A percentile compares a stretch with the other conserved stretches of the same genome.
Evolutionary conservation across 805 yeast species (phyloP).

Genomic region (Myxozyma melibiosi): DNA sequence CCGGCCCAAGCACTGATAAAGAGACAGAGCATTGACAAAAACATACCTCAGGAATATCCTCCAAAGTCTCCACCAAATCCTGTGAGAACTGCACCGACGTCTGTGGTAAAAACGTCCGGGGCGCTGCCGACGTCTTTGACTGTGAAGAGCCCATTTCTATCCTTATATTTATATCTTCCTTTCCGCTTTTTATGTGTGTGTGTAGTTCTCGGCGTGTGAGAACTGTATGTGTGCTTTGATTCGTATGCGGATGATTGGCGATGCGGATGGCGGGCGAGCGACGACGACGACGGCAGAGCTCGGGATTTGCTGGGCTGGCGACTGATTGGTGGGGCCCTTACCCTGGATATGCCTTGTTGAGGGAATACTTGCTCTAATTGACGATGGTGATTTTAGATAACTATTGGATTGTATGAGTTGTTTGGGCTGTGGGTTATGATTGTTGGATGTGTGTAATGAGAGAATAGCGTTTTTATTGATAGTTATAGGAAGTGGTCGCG

Average conservation of each 20-base stretch:
- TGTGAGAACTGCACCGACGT: conserved; percentile 42
- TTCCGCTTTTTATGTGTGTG: not conserved
- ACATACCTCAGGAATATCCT: conserved; percentile 37
- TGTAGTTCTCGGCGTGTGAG: not conserved
- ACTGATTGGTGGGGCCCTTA: too few species aligned
- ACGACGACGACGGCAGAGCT: too few species aligned
- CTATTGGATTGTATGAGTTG: too few species aligned
- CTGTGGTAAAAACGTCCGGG: conserved; percentile 37
- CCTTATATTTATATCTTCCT: not conserved
- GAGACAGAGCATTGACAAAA: not conserved
- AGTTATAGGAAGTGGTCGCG: too few species aligned
- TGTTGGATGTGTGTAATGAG: too few species aligned
- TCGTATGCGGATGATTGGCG: conserved; percentile 45
- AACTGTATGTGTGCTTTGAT: conserved; percentile 44
- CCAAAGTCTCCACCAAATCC: conserved; percentile 40
- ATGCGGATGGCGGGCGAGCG: too few species aligned
- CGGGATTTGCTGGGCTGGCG: too few species aligned
- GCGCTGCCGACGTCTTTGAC: conserved; percentile 17
- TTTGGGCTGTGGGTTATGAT: too few species aligned
- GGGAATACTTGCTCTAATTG: too few species aligned
- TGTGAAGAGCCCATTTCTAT: conserved; percentile 31
- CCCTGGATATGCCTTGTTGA: too few species aligned
- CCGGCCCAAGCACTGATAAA: not conserved
- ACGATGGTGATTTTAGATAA: too few species aligned
- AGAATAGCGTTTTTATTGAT: too few species aligned